Evolutionary conservation across 2,329 filamentous ascomycete genomes (phyloP).

Genomic region (Aspergillus fumigatiaffinis): DNA sequence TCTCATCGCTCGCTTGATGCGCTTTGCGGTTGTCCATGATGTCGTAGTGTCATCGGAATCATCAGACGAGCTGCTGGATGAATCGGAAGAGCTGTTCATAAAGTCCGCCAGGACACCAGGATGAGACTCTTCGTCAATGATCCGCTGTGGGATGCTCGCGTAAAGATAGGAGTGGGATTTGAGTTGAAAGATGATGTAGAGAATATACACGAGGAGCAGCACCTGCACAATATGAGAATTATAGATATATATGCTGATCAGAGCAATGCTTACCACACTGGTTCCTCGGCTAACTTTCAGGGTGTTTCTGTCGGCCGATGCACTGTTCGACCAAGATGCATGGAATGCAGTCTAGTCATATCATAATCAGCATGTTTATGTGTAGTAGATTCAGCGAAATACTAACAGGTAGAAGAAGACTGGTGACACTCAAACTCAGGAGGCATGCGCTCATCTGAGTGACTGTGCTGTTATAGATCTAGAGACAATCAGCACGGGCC

Average conservation of each 20-base stretch:
- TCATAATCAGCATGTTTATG: background rate
- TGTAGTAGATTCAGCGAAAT: too few relatives aligned
- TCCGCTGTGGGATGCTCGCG: conserved; percentile 84
- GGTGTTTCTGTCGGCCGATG: conserved; percentile 64
- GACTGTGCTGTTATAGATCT: conserved; percentile 91
- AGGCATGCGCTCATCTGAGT: conserved; percentile 96
- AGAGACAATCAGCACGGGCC: background rate
- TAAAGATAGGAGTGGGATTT: conserved; percentile 92
- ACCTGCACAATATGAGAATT: conserved; percentile 45
- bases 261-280: conserved; percentile 62
- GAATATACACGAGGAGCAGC: conserved; percentile 72
- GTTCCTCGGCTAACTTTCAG: conserved; percentile 85
- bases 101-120: conserved; percentile 80
- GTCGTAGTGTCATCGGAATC: conserved; percentile 66
- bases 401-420: conserved; percentile 73
- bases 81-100: conserved; percentile 57
- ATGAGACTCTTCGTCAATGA: conserved; percentile 86
- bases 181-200: conserved; percentile 86
- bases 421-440: conserved; percentile 84
- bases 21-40: conserved; percentile 70
- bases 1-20: conserved; percentile 71
- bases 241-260: background rate
- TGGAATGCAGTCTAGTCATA: conserved; percentile 73
- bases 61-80: conserved; percentile 47
- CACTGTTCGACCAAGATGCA: conserved; percentile 67